phyloP scores from a whole-genome alignment of 1,284 basidiomycete species.

The Macrocystidia cucumis region DNA sequence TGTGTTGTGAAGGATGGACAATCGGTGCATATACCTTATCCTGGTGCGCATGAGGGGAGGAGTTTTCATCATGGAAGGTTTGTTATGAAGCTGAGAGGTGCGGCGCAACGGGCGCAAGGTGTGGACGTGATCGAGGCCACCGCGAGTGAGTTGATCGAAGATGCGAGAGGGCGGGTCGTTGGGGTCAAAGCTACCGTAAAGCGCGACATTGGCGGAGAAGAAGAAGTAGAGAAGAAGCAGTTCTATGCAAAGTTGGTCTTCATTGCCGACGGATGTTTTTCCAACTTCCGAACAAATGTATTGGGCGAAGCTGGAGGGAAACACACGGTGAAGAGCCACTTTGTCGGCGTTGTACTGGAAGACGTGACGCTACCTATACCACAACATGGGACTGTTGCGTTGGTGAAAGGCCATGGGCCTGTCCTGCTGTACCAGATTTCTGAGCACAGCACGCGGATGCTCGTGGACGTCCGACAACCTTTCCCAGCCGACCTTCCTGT shows the following conservation, averaged over 20 bases:
- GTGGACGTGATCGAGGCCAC: conserved; percentile 82
- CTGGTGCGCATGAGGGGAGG: conserved; percentile 61
- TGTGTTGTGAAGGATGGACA: conserved; percentile 68
- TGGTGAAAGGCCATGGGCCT: conserved; percentile 69
- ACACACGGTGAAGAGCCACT: conserved; percentile 65
- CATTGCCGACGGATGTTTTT: conserved; percentile 94
- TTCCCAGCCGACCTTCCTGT: conserved; percentile 81
- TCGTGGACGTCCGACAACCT: conserved; percentile 87
- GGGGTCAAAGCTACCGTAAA: conserved; percentile 32
- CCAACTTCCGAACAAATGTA: conserved; percentile 61
- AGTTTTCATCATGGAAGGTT: conserved; percentile 96
- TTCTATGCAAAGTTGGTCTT: conserved; percentile 78
- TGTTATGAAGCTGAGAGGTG: conserved; percentile 71
- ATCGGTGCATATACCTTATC: conserved; percentile 86
- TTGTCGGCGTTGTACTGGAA: conserved; percentile 76
- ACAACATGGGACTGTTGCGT: conserved; percentile 83
- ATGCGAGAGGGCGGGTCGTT: conserved; percentile 19
- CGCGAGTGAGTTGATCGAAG: conserved; percentile 58
- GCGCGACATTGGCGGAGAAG: conserved; percentile 9
- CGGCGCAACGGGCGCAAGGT: conserved; percentile 50
- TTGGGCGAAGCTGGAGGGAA: conserved; percentile 40
- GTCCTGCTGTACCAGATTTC: conserved; percentile 88
- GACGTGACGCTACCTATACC: conserved; percentile 73
- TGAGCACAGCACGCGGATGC: conserved; percentile 68
- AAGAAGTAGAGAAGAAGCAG: conserved; percentile 33